Base-by-base conservation (phyloP, 768 basidiomycete genomes). In the Amanita fuliginea region DNA sequence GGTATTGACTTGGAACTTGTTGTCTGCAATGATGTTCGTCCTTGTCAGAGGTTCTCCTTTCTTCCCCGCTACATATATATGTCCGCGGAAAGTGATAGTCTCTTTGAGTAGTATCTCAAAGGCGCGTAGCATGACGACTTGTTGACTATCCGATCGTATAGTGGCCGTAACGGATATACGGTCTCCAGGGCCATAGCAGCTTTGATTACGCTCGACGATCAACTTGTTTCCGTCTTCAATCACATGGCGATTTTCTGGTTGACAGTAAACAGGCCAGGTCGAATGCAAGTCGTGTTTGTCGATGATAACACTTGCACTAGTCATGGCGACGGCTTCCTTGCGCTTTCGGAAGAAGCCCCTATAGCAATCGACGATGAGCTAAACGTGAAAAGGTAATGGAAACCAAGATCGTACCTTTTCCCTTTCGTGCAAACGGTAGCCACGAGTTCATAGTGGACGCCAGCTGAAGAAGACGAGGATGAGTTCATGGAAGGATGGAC, bases 251-350 rank as follows among this genome's bases (percentile, higher is more conserved):
- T 73, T 74, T 57, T 91, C 86, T 9, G 77, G 76, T 60, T 90
- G 86, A 43, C 77, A 77, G 60, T 91, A 95, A 26, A 94, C 76
- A 2, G 93, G 92, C 93, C 93, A 96, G 1, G 88, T 83, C 3
- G 91, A 86, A 59, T 95, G 92, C 6, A 94, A 69, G 55, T 95
- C 93, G 59, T 95, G 92, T 64, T 95, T 96, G 71, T 90, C 86
- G 57, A 96, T 88, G 54, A 82, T 77, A 40, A 96, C 83, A 10
- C 75, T 68, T 30, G 86, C 77, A 16, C 78, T 72, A 10, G 81
- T 76, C n/a, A 81, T 78, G 26, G 79, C 65, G 37, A 87, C 75
- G 18, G 77, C 70, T 1, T 83, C 76, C 58, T 87, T 84, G 56
- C 85, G 81, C 54, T 84, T 81, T 32, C 89, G 87, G 49, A 95